Base-by-base conservation (phyloP, 108 stramenopile genomes). In the Nitzschia sp. region DNA sequence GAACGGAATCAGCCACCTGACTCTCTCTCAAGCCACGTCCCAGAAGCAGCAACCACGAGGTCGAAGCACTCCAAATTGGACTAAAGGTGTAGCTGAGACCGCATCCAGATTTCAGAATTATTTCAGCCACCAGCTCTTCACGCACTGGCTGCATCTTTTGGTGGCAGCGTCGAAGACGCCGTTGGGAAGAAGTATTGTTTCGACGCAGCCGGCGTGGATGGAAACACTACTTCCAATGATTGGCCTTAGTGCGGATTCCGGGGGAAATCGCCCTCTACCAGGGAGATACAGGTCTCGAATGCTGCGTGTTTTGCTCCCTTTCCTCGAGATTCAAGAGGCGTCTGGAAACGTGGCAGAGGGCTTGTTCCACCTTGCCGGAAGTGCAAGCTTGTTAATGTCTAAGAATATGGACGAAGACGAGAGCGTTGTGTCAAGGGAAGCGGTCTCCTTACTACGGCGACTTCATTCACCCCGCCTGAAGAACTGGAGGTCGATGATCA, bases 391-490 rank as follows among this genome's bases (percentile, higher is more conserved):
- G 18, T 1, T 73, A 33, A 34, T 72, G n/a, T 32, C 64, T 9
- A 36, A 32, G 6, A 27, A 25, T 47, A 11, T 46, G 9, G 67
- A 80, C 32, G 66, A 59, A 29, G 66, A 78, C 18, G 82, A 82
- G 56, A 54, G 13, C 2, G 24, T 53, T 38, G 61, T 82, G 18
- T 71, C 76, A 5, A 48, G 73, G 25, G 83, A 83, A 62, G 71
- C 75, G 5, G 77, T 88, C 29, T 82, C 92, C 11, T 62, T 86
- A 11, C 66, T 93, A 35, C 85, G 92, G 30, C 64, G 62, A 17
- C 74, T 93, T 1, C 81, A 88, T 72, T 53, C 59, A 24, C 73
- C 80, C 21, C 6, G 32, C n/a, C 56, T 30, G 0, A 13, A 17
- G 15, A 49, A 46, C 0, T 85, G 84, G 84, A 58, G 81, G 70